These are phyloP conservation scores for Venturia effusa DNA, from an alignment of 2,329 filamentous ascomycete species.

Conservation along the genomic window DNA sequence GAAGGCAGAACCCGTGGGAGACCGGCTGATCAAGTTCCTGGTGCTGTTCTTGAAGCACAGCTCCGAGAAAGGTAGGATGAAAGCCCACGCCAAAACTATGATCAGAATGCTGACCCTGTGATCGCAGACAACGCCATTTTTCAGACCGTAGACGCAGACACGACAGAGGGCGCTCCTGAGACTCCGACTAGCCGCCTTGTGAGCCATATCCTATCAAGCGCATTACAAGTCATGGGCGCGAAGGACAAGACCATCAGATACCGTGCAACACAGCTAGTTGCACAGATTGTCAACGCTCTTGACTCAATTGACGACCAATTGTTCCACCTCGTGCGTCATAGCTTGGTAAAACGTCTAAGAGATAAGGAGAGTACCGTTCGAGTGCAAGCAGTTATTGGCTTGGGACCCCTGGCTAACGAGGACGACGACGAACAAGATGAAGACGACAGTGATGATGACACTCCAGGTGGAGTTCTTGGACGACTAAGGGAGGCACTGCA, in stretches of 20 bases:
- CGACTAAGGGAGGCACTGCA: constrained; percentile 82
- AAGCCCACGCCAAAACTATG: background rate
- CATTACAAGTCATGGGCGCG: constrained; percentile 65
- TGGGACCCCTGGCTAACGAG: constrained; percentile 68
- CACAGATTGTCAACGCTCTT: constrained; percentile 84
- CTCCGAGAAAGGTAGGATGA: constrained; percentile 41
- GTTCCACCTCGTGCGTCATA: constrained; percentile 70
- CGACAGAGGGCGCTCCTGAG: constrained; percentile 62
- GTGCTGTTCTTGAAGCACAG: constrained; percentile 73
- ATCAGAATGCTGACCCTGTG: constrained; percentile 10
- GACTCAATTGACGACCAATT: constrained; percentile 87
- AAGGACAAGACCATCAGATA: constrained; percentile 94
- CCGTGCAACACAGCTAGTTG: constrained; percentile 77
- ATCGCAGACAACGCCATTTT: constrained; percentile 22
- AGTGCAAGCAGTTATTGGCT: constrained; percentile 79
- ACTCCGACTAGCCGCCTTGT: constrained; percentile 76
- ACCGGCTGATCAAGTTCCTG: constrained; percentile 74
- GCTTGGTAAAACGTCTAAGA: constrained; percentile 71
- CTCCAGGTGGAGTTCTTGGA: constrained; percentile 59
- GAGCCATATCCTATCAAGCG: constrained; percentile 58
- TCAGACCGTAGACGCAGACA: constrained; percentile 44
- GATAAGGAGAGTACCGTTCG: constrained; percentile 92
- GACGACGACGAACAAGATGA: constrained; percentile 54
- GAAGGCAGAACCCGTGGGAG: constrained; percentile 82
- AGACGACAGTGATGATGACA: constrained; percentile 56